Percentiles rank a stretch among this genome's conserved stretches.
These are phyloP conservation scores for Candida stauntonica DNA, from an alignment of 805 yeast genomes.

Conservation along the genomic window DNA sequence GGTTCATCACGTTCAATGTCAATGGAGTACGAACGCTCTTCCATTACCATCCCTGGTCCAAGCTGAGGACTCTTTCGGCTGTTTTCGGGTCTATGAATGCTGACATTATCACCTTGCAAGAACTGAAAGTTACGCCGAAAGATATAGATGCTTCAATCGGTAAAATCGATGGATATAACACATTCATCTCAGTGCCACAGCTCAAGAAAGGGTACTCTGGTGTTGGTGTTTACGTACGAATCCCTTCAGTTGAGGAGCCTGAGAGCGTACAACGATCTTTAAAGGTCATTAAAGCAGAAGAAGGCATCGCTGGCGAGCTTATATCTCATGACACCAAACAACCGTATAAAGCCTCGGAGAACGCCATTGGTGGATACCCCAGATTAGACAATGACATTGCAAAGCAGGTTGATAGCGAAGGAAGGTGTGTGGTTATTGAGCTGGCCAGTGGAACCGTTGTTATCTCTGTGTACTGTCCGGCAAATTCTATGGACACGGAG, in stretches of 20 bases:
- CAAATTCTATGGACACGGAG: conserved; percentile 70
- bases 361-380: conserved; percentile 70
- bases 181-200: conserved; percentile 67
- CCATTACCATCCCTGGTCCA: conserved; percentile 82
- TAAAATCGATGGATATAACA: conserved; percentile 49
- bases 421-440: conserved; percentile 76
- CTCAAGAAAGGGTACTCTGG: conserved; percentile 85
- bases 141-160: conserved; percentile 47
- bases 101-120: conserved; percentile 85
- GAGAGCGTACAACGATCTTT: conserved; percentile 34
- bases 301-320: conserved; percentile 77
- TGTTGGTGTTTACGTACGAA: conserved; percentile 75
- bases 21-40: conserved; percentile 79
- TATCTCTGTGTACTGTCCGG: conserved; percentile 82
- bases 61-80: conserved; percentile 29
- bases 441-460: conserved; percentile 57
- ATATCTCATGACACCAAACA: conserved; percentile 22
- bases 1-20: conserved; percentile 75
- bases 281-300: conserved; percentile 72
- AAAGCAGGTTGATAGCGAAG: conserved; percentile 68
- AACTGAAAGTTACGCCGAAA: conserved; percentile 61
- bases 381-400: conserved; percentile 35
- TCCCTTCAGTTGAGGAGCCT: conserved; percentile 42
- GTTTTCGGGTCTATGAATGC: conserved; percentile 55
- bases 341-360: conserved; percentile 19